Evolutionary conservation across 495 filamentous ascomycete species (phyloP).

Genomic region (Hypoxylon rickii): DNA sequence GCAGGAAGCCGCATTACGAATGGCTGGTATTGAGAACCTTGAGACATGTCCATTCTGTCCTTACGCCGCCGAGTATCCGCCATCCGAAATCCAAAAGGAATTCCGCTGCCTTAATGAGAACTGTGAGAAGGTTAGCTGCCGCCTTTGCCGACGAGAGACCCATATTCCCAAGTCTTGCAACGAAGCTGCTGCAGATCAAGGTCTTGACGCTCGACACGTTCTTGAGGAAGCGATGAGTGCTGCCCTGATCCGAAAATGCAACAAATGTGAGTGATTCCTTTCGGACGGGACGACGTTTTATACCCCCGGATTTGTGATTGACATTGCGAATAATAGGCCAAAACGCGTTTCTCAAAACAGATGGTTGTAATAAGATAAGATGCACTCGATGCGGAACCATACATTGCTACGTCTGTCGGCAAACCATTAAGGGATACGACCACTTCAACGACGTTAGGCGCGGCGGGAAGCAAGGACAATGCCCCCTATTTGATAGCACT

Average conservation of each 20-base stretch:
- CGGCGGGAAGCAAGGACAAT: slow-evolving; percentile 56
- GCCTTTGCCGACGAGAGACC: slow-evolving; percentile 69
- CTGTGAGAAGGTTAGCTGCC: slow-evolving; percentile 72
- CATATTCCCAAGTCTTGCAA: slow-evolving; percentile 78
- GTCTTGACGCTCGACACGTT: slow-evolving; percentile 60
- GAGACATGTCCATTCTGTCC: slow-evolving; percentile 81
- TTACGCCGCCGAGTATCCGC: slow-evolving; percentile 71
- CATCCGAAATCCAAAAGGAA: slow-evolving; percentile 71
- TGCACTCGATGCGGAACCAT: slow-evolving; percentile 65
- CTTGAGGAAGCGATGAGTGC: slow-evolving; percentile 85
- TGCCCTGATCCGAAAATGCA: slow-evolving; percentile 78
- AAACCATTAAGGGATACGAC: slow-evolving; percentile 53
- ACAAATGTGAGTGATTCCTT: slow-evolving; percentile 52
- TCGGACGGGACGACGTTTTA: not conserved
- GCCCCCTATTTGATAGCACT: slow-evolving; percentile 67
- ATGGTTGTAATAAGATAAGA: slow-evolving; percentile 84
- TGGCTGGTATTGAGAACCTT: slow-evolving; percentile 68
- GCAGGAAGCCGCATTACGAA: slow-evolving; percentile 66
- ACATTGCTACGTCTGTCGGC: slow-evolving; percentile 77
- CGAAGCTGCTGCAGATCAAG: slow-evolving; percentile 64
- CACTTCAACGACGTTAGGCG: slow-evolving; percentile 56
- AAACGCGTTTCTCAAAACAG: slow-evolving; percentile 70
- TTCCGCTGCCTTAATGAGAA: slow-evolving; percentile 71
- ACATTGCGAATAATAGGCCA: slow-evolving; percentile 47
- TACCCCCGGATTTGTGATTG: slow-evolving; percentile 20